Conservation (phyloP, 2,329 filamentous ascomycete species). For the Hymenotorrendiella dingleyae region DNA sequence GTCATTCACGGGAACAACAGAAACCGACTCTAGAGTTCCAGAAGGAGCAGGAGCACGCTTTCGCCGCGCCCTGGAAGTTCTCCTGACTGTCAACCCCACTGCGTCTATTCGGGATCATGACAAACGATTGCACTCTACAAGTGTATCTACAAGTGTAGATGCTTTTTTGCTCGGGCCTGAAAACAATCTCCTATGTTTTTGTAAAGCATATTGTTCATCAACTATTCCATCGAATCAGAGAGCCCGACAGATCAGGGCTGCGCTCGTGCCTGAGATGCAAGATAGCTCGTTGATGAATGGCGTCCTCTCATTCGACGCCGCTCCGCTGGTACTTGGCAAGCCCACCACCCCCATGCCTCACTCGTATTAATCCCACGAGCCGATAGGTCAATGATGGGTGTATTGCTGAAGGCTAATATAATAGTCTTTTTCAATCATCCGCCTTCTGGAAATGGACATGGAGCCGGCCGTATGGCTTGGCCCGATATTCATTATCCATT, state of each 20-base stretch:
- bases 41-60: too few relatives aligned
- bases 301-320: slow-evolving; percentile 16
- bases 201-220: too few relatives aligned
- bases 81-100: too few relatives aligned
- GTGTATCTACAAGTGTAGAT: too few relatives aligned
- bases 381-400: slow-evolving; percentile 11
- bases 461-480: slow-evolving; percentile 5
- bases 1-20: too few relatives aligned
- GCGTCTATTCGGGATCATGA: too few relatives aligned
- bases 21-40: too few relatives aligned
- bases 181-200: too few relatives aligned
- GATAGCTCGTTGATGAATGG: slow-evolving; percentile 5
- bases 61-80: too few relatives aligned
- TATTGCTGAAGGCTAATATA: slow-evolving; percentile 4
- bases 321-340: slow-evolving; percentile 10
- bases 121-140: too few relatives aligned
- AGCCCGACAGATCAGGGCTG: not conserved
- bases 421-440: slow-evolving; percentile 4
- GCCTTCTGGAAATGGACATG: slow-evolving; percentile 16
- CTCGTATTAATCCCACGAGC: slow-evolving; percentile 1
- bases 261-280: slow-evolving; percentile 13
- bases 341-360: too few relatives aligned
- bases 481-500: not conserved
- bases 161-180: too few relatives aligned
- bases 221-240: slow-evolving; percentile 14